Conservation (phyloP, 305 asterid genomes). For the Fraxinus platypoda region DNA sequence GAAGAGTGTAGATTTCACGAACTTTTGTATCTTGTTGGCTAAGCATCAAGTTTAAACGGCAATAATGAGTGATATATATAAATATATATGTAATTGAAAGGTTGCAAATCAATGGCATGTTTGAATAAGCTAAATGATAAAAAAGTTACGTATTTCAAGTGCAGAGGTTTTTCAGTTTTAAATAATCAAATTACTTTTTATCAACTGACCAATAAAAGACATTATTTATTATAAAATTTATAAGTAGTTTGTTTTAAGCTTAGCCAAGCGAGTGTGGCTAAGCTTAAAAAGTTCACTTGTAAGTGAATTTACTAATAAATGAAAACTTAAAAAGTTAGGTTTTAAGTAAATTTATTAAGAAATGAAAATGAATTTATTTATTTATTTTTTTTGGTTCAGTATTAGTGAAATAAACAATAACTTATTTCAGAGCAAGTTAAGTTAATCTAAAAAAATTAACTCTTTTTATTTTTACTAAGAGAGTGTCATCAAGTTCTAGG, state of each 20-base stretch:
- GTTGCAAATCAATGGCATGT: not conserved
- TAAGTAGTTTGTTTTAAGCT: not conserved
- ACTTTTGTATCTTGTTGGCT: not conserved
- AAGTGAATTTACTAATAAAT: not conserved
- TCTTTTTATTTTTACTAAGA: not conserved
- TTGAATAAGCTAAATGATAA: not conserved
- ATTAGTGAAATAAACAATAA: not conserved
- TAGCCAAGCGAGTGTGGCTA: not conserved
- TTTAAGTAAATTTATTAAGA: too few relatives aligned
- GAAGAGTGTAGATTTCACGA: conserved; percentile 35
- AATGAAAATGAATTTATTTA: too few relatives aligned
- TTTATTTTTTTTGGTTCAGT: not conserved
- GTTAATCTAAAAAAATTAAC: not conserved
- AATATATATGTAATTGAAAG: not conserved
- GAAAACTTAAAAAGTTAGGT: not conserved
- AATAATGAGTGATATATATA: not conserved
- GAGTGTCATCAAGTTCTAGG: not conserved
- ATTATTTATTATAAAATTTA: not conserved
- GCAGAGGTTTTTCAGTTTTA: not conserved
- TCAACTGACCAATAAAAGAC: not conserved
- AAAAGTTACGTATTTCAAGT: not conserved
- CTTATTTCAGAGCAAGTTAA: not conserved
- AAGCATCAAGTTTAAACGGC: not conserved
- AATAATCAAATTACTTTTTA: not conserved
- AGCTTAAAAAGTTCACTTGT: not conserved